Percentiles rank a stretch among this genome's conserved stretches.
Evolutionary conservation across 768 basidiomycete species (phyloP).

Genomic region (Crassisporium funariophilum): DNA sequence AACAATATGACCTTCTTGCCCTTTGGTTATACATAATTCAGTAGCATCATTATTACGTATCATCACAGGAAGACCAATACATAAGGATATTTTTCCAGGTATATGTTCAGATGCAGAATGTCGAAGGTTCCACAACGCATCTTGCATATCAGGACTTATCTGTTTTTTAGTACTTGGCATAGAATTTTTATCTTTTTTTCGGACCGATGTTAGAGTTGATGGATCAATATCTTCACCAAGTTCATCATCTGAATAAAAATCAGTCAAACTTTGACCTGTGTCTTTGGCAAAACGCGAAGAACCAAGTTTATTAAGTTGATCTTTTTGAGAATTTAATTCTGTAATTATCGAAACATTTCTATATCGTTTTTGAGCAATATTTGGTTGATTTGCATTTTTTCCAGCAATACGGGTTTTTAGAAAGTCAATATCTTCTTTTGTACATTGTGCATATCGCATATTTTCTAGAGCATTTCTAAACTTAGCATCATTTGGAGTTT

Average conservation of each 20-base stretch:
- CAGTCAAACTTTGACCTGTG: conserved; percentile 20
- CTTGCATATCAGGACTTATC: conserved; percentile 5
- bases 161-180: background rate
- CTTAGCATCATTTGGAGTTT: conserved; percentile 21
- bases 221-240: background rate
- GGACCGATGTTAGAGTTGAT: background rate
- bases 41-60: conserved; percentile 33
- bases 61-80: conserved; percentile 36
- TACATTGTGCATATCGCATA: conserved; percentile 44
- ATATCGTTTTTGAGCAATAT: conserved; percentile 22
- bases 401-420: conserved; percentile 27
- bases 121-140: conserved; percentile 23
- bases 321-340: conserved; percentile 35
- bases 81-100: conserved; percentile 28
- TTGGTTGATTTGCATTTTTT: conserved; percentile 1
- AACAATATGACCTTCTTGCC: conserved; percentile 30
- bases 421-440: conserved; percentile 36
- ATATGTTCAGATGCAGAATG: conserved; percentile 23
- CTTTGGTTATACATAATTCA: conserved; percentile 36
- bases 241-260: conserved; percentile 29
- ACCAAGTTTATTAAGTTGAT: conserved; percentile 38
- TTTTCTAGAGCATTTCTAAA: conserved; percentile 35
- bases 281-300: conserved; percentile 34
- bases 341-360: conserved; percentile 41
- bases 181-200: background rate